These are phyloP conservation scores for Hanseniaspora guilliermondii DNA, from an alignment of 805 yeast genomes.

Conservation along the genomic window DNA sequence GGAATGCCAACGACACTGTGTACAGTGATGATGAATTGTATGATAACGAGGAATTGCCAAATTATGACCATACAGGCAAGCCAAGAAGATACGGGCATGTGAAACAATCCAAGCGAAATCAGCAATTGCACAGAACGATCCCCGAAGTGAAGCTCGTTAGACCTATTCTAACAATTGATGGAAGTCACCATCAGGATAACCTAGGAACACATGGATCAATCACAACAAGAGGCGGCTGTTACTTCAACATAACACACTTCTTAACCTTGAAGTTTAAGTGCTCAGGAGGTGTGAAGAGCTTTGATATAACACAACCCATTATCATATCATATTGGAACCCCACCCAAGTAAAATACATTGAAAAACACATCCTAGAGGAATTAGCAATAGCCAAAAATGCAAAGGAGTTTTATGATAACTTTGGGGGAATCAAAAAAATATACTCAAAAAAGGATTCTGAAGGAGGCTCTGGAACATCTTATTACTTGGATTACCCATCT, in stretches of 20 bases:
- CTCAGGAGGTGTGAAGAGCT: slow-evolving; percentile 35
- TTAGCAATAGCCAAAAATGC: slow-evolving; percentile 35
- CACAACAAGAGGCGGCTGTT: slow-evolving; percentile 40
- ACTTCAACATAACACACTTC: slow-evolving; percentile 38
- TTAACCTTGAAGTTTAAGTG: slow-evolving; percentile 38
- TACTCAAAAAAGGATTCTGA: slow-evolving; percentile 19
- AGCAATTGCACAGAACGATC: background rate
- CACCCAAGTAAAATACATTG: slow-evolving; percentile 35
- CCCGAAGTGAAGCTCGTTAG: slow-evolving; percentile 12
- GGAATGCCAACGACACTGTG: background rate
- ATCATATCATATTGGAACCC: slow-evolving; percentile 44
- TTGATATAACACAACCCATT: slow-evolving; percentile 40
- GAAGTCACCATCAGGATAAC: slow-evolving; percentile 15
- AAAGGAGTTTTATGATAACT: slow-evolving; percentile 25
- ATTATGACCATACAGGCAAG: background rate
- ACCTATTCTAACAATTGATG: slow-evolving; percentile 13
- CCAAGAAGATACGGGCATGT: background rate
- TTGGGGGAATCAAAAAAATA: slow-evolving; percentile 28
- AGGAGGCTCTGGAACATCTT: slow-evolving; percentile 3
- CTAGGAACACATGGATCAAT: slow-evolving; percentile 32
- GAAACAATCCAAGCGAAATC: background rate
- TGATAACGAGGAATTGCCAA: slow-evolving; percentile 18
- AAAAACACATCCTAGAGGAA: slow-evolving; percentile 43
- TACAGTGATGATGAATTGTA: background rate
- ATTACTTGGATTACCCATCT: slow-evolving; percentile 27